These are phyloP conservation scores for Seminavis robusta DNA, from an alignment of 108 stramenopile species.

Conservation along the genomic window DNA sequence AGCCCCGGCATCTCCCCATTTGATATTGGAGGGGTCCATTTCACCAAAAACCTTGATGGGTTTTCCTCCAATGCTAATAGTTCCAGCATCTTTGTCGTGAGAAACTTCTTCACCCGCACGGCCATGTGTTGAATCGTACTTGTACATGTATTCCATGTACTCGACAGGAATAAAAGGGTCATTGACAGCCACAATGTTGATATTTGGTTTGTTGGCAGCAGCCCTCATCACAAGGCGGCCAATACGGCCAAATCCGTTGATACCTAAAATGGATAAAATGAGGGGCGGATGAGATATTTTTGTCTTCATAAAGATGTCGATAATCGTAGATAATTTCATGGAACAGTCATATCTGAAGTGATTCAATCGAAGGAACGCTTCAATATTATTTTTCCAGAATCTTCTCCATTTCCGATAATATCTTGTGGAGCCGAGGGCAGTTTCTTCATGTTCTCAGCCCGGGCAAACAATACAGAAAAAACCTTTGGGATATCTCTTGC, in stretches of 20 bases:
- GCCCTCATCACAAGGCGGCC: conserved; percentile 95
- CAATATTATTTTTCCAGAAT: too few species aligned
- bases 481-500: too few species aligned
- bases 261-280: too few species aligned
- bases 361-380: too few species aligned
- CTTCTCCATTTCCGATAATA: too few species aligned
- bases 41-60: conserved; percentile 88
- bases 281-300: too few species aligned
- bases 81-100: conserved; percentile 56
- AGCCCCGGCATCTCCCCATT: conserved; percentile 90
- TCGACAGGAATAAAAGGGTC: conserved; percentile 90
- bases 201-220: conserved; percentile 81
- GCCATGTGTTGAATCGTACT: conserved; percentile 96
- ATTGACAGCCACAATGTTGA: conserved; percentile 96
- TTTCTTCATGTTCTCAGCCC: too few species aligned
- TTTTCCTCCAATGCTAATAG: conserved; percentile 70
- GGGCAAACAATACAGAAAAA: too few species aligned
- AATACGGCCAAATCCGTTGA: conserved; percentile 97
- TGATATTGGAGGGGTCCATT: conserved; percentile 93
- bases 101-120: conserved; percentile 59
- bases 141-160: conserved; percentile 93
- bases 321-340: too few species aligned
- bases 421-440: too few species aligned
- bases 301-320: too few species aligned
- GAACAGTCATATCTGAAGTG: too few species aligned